These are phyloP conservation scores for Schizosaccharomyces octosporus DNA, from an alignment of 805 yeast species.

Conservation along the genomic window DNA sequence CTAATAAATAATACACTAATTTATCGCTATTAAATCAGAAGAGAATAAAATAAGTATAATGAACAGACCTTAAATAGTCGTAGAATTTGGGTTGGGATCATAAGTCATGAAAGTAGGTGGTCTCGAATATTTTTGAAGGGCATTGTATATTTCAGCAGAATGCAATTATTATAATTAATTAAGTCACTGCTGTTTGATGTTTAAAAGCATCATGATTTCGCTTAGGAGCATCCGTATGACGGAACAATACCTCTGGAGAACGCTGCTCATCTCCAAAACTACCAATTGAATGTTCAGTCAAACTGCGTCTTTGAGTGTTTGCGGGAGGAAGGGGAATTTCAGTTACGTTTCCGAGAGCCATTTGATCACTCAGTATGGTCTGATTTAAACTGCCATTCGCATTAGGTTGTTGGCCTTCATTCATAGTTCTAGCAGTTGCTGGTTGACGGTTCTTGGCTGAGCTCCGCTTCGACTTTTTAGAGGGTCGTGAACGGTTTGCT, in stretches of 20 bases:
- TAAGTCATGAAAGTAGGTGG: too few relatives aligned
- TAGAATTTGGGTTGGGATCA: too few relatives aligned
- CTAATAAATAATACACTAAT: too few relatives aligned
- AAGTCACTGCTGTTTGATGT: neutral
- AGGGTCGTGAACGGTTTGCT: too few relatives aligned
- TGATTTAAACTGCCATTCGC: neutral
- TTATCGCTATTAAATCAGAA: too few relatives aligned
- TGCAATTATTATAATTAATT: neutral
- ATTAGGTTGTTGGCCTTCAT: neutral
- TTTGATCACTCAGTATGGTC: neutral
- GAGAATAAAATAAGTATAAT: too few relatives aligned
- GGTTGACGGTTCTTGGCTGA: neutral
- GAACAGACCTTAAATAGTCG: too few relatives aligned
- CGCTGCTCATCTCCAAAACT: neutral
- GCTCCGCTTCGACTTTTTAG: too few relatives aligned
- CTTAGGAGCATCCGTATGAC: neutral
- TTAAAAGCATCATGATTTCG: neutral
- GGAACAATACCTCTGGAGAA: neutral
- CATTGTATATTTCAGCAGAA: too few relatives aligned
- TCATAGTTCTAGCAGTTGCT: neutral
- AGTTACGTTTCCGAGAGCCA: neutral
- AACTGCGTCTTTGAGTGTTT: neutral
- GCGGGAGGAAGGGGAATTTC: neutral
- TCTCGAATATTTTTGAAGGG: too few relatives aligned
- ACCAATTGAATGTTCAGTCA: neutral